Conservation (phyloP, 192 early-diverging fungal species). For the Entomortierella lignicola region DNA sequence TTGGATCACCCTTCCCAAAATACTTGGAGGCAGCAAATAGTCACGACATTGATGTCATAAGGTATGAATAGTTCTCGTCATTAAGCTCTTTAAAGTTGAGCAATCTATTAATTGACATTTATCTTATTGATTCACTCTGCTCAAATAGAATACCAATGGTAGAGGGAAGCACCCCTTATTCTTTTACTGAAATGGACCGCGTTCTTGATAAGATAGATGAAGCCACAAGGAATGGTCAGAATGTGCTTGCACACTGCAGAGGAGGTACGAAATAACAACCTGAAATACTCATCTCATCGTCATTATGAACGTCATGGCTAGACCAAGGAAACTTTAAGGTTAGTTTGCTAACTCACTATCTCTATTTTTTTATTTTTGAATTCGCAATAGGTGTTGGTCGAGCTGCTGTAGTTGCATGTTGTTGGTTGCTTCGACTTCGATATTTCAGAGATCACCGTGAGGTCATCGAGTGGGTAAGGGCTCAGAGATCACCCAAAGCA, state of each 20-base stretch:
- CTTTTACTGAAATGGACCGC: conserved; percentile 65
- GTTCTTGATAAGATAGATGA: conserved; percentile 64
- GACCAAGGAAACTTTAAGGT: too few relatives aligned
- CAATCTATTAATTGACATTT: too few relatives aligned
- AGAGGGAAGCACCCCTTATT: conserved; percentile 73
- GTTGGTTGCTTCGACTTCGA: conserved; percentile 69
- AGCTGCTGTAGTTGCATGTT: conserved; percentile 82
- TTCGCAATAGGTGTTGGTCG: conserved; percentile 79
- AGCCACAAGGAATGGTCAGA: conserved; percentile 59
- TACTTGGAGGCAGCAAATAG: conserved; percentile 65
- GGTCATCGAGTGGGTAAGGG: conserved; percentile 68
- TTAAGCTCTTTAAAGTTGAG: too few relatives aligned
- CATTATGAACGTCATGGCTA: too few relatives aligned
- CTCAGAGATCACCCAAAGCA: conserved; percentile 72
- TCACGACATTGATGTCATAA: conserved; percentile 67
- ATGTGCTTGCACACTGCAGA: conserved; percentile 77
- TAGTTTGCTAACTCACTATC: not conserved
- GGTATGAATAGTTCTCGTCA: conserved; percentile 21
- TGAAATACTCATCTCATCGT: too few relatives aligned
- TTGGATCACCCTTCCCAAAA: conserved; percentile 73
- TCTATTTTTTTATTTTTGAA: too few relatives aligned
- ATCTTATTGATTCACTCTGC: too few relatives aligned
- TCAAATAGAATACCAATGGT: conserved; percentile 70
- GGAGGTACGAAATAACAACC: conserved; percentile 63
- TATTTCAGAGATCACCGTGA: conserved; percentile 61